Conservation (phyloP, 2,329 filamentous ascomycete genomes). For the Ophiostoma pallidulum region DNA sequence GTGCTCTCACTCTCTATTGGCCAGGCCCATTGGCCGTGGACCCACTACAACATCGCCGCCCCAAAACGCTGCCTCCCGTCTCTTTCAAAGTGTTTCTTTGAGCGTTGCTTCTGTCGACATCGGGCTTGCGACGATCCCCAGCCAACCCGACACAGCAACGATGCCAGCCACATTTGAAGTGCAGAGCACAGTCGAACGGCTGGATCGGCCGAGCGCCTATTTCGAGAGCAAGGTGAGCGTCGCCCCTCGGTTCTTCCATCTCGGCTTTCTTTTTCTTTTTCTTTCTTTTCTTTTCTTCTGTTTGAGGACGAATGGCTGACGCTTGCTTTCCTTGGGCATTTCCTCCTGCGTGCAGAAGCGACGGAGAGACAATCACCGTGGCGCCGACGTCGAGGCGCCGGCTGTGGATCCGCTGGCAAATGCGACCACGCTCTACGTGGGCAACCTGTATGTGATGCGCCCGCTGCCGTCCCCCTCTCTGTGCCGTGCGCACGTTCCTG, state of each 20-base stretch:
- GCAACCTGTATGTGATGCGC: slow-evolving; percentile 62
- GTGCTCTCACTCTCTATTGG: too few species aligned
- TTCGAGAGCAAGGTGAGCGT: slow-evolving; percentile 67
- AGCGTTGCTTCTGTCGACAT: not conserved
- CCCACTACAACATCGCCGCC: too few species aligned
- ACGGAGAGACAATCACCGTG: slow-evolving; percentile 48
- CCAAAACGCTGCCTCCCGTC: too few species aligned
- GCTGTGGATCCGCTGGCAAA: slow-evolving; percentile 74
- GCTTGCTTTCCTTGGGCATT: too few species aligned
- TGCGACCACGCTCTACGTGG: slow-evolving; percentile 93
- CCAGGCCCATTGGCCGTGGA: too few species aligned
- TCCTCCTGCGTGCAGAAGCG: slow-evolving; percentile 40
- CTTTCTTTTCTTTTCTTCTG: not conserved
- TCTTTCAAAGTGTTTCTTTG: too few species aligned
- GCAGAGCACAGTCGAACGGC: slow-evolving; percentile 73
- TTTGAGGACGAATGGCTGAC: slow-evolving; percentile 1
- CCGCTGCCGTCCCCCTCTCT: too few species aligned
- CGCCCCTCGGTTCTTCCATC: not conserved
- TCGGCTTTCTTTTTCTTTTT: not conserved
- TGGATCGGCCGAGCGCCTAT: slow-evolving; percentile 93
- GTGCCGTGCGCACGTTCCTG: too few species aligned
- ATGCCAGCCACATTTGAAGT: slow-evolving; percentile 17
- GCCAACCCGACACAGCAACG: not conserved
- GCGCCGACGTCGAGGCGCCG: slow-evolving; percentile 47
- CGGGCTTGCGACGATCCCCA: slow-evolving; percentile 3